Percentiles rank a stretch among this genome's conserved stretches.
These are phyloP conservation scores for Colletotrichum sublineola DNA, from an alignment of 2,329 filamentous ascomycete species.

Conservation along the genomic window DNA sequence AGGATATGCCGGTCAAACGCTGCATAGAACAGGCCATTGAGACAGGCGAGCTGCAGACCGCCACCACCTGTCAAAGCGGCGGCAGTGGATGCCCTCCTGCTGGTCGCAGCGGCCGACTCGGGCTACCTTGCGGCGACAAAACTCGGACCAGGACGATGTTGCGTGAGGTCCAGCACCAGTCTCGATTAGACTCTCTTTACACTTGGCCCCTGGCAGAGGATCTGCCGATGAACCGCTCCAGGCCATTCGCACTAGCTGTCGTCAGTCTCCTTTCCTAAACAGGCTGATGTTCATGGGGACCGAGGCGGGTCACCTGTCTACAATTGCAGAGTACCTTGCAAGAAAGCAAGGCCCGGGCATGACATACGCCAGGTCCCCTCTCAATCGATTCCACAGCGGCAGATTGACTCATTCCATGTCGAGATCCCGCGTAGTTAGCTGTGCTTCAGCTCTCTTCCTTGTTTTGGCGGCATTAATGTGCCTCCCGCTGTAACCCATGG, in stretches of 20 bases:
- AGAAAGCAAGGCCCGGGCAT: slow-evolving; percentile 13
- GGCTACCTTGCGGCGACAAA: not conserved
- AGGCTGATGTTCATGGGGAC: slow-evolving; percentile 9
- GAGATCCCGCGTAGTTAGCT: slow-evolving; percentile 25
- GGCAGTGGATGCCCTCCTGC: not conserved
- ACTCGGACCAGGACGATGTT: not conserved
- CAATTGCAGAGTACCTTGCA: not conserved
- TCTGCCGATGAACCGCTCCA: slow-evolving; percentile 30
- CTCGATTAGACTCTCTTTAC: slow-evolving; percentile 13
- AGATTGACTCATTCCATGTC: slow-evolving; percentile 33
- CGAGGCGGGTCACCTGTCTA: not conserved
- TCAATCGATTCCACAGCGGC: slow-evolving; percentile 24
- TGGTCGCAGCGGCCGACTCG: not conserved
- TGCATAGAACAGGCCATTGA: slow-evolving; percentile 31
- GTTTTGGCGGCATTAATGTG: slow-evolving; percentile 15
- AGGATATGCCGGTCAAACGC: slow-evolving; percentile 28
- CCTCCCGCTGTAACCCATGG: slow-evolving; percentile 29
- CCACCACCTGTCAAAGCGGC: slow-evolving; percentile 35
- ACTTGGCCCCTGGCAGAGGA: slow-evolving; percentile 21
- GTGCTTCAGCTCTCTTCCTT: slow-evolving; percentile 2
- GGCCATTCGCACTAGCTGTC: not conserved
- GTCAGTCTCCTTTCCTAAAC: not conserved
- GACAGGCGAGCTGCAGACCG: slow-evolving; percentile 18
- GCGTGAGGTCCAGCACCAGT: not conserved
- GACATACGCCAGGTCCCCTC: not conserved